Percentiles rank a stretch among this genome's conserved stretches.
phyloP scores from a whole-genome alignment of 208 protist genomes.

The Porcisia hertigi region DNA sequence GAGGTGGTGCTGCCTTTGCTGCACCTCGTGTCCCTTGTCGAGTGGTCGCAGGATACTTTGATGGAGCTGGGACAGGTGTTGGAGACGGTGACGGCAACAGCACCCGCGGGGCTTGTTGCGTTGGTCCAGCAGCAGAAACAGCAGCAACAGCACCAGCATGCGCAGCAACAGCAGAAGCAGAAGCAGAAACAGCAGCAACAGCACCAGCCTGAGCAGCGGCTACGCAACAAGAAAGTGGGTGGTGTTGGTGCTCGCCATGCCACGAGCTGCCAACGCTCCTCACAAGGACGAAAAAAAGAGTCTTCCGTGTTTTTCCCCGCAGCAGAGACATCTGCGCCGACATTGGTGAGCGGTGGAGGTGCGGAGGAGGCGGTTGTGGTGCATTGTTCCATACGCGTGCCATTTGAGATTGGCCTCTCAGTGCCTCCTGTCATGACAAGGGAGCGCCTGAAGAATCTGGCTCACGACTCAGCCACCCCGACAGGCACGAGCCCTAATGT shows the following conservation, averaged over 20 bases:
- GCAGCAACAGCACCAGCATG: neutral
- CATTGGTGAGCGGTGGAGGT: neutral
- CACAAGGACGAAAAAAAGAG: neutral
- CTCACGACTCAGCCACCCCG: neutral
- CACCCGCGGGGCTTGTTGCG: conserved; percentile 18
- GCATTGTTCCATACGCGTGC: conserved; percentile 25
- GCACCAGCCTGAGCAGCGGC: neutral
- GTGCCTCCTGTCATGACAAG: conserved; percentile 4
- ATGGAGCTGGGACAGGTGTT: conserved; percentile 30
- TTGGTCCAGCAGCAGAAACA: conserved; percentile 21
- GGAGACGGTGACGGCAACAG: conserved; percentile 12
- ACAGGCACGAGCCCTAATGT: too few species aligned
- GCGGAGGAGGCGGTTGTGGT: conserved; percentile 22
- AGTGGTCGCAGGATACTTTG: conserved; percentile 35
- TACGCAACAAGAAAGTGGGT: neutral
- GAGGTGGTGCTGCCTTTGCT: conserved; percentile 40
- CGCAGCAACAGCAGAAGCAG: neutral
- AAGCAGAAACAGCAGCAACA: conserved; percentile 18
- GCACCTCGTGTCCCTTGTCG: conserved; percentile 37
- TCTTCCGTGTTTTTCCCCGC: neutral
- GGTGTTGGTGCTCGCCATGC: neutral
- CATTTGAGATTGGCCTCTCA: conserved; percentile 28
- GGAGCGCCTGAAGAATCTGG: conserved; percentile 1
- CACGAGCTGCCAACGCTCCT: neutral
- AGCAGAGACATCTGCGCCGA: neutral